Conservation (phyloP, 176 grass and related monocot species). For the Tuctoria greenei region DNA sequence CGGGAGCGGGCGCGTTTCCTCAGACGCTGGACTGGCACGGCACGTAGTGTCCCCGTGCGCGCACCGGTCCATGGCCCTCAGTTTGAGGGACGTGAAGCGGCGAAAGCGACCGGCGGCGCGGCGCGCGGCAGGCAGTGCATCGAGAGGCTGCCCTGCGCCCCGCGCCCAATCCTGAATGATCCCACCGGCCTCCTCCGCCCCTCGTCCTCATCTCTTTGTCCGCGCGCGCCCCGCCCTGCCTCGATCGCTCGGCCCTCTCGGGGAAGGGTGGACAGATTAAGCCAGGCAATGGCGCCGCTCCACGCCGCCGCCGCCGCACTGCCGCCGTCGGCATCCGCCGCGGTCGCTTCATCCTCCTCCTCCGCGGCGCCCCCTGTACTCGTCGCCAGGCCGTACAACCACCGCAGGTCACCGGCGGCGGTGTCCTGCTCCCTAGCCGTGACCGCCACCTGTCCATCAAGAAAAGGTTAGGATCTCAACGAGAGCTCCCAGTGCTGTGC, state of each 20-base stretch:
- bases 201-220: background rate
- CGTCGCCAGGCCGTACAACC: slow-evolving; percentile 18
- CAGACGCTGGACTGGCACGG: background rate
- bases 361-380: background rate
- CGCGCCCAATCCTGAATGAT: slow-evolving; percentile 51
- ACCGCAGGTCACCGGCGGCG: slow-evolving; percentile 3
- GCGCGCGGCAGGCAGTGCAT: slow-evolving; percentile 37
- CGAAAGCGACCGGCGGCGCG: slow-evolving; percentile 37
- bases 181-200: slow-evolving; percentile 31
- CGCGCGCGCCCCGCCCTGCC: background rate
- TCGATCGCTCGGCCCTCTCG: background rate
- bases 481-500: background rate
- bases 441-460: slow-evolving; percentile 21
- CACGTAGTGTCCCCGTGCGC: background rate
- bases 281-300: slow-evolving; percentile 40
- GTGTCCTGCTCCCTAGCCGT: slow-evolving; percentile 34
- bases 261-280: background rate
- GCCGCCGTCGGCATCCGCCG: slow-evolving; percentile 17
- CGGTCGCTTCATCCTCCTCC: background rate
- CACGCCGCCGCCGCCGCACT: slow-evolving; percentile 39
- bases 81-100: background rate
- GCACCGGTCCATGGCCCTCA: background rate
- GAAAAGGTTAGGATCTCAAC: slow-evolving; percentile 36
- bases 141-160: slow-evolving; percentile 47
- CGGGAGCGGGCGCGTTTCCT: background rate